These are phyloP conservation scores for Nemania abortiva DNA, from an alignment of 2,329 filamentous ascomycete species.

Conservation along the genomic window DNA sequence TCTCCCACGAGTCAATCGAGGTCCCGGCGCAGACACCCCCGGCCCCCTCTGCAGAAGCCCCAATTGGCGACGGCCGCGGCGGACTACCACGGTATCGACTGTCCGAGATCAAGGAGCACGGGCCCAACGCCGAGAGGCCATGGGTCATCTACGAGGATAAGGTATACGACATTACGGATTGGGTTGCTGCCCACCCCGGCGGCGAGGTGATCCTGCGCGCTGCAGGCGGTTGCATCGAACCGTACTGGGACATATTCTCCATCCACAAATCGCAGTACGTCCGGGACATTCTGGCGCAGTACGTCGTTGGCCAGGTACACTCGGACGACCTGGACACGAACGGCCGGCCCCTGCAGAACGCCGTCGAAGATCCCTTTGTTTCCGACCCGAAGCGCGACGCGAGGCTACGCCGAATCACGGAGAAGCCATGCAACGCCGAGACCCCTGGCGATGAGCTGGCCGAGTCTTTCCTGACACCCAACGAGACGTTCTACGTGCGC, in stretches of 20 bases:
- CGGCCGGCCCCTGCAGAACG: conserved; percentile 64
- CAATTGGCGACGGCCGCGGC: conserved; percentile 52
- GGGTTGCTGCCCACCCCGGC: conserved; percentile 73
- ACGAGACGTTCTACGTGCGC: conserved; percentile 60
- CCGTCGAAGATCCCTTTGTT: conserved; percentile 69
- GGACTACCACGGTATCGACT: conserved; percentile 63
- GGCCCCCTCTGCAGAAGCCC: conserved; percentile 28
- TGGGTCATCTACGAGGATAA: conserved; percentile 75
- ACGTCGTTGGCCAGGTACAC: conserved; percentile 72
- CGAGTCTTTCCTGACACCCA: conserved; percentile 59
- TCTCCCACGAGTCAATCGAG: conserved; percentile 40
- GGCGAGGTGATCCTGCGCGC: conserved; percentile 76
- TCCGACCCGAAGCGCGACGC: conserved; percentile 58
- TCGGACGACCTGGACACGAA: conserved; percentile 68
- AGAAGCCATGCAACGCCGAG: conserved; percentile 64
- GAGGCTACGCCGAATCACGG: conserved; percentile 55
- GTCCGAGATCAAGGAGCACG: conserved; percentile 64
- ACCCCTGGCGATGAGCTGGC: conserved; percentile 57
- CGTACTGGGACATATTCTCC: conserved; percentile 77
- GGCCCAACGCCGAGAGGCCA: conserved; percentile 64
- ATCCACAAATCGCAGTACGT: conserved; percentile 76
- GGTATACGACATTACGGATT: conserved; percentile 79
- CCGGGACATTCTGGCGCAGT: conserved; percentile 73
- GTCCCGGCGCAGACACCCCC: conserved; percentile 24
- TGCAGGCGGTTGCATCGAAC: conserved; percentile 72